Evolutionary conservation across 2,329 filamentous ascomycete species (phyloP), one percentile per base, ranked within the genome.

Genomic region (Colletotrichum incanum): DNA sequence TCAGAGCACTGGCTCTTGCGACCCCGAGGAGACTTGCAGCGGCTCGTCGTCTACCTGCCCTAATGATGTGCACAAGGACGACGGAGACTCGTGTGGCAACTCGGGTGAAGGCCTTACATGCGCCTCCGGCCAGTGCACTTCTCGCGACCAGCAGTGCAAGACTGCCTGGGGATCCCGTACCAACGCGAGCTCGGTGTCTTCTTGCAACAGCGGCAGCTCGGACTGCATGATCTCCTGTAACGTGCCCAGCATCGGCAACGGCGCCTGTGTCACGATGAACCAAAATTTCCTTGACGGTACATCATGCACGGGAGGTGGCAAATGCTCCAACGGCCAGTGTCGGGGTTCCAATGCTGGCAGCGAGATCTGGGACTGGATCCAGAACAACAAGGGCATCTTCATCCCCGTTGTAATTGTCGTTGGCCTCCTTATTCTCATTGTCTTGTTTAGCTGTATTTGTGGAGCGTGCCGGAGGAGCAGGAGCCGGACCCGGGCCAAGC

Each of bases 271-370:
- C 72, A 88, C 89, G 28, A 89, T 97, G 84, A 92, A 94, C 80
- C 95, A 98, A 80, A 96, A 97, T 83, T 98, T 97, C 83, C 86
- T 98, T 39, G 96, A 99, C 79, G 96, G 96, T 23, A 98, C 96
- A 1, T 85, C 89, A 1, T 99, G 96, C 80, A 88, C 91, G 64
- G 93, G 93, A 23, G 94, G 94, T 66, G 96, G 96, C 8, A 87
- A 85, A 68, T 99, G 96, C 82, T 80, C 81, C 63, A 96, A 95
- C 77, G 96, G 96, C 54, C 84, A 87, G 76, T 99, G 96, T 83
- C 82, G 88, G 76, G 95, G 94, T 73, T 86, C 90, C 45, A 92
- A 89, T 37, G 88, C 93, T 2, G 87, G 87, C 76, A 92, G 91
- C 74, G 91, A 95, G 82, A 91, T 97, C 74, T 86, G 84, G 65